phyloP scores from a whole-genome alignment of 495 filamentous ascomycete genomes.

The Penicillium odoratum region DNA sequence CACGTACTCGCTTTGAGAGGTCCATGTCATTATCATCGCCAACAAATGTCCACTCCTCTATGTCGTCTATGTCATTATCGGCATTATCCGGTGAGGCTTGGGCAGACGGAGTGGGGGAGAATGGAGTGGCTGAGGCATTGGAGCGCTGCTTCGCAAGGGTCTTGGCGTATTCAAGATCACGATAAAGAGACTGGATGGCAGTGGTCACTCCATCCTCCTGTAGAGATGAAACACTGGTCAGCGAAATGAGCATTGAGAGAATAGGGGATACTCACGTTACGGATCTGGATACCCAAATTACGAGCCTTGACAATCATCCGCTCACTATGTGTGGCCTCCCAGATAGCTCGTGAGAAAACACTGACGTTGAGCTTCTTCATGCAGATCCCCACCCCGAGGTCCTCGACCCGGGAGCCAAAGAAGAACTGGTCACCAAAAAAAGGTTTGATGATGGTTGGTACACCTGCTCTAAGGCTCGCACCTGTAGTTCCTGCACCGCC shows the following conservation, averaged over 20 bases:
- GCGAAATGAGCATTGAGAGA: background rate
- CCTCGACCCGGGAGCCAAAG: conserved; percentile 85
- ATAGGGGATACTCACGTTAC: conserved; percentile 58
- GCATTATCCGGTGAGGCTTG: conserved; percentile 39
- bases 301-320: conserved; percentile 86
- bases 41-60: conserved; percentile 72
- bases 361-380: conserved; percentile 85
- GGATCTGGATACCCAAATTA: conserved; percentile 80
- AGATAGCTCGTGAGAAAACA: conserved; percentile 81
- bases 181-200: conserved; percentile 91
- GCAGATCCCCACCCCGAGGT: conserved; percentile 87
- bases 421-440: conserved; percentile 99
- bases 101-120: conserved; percentile 40
- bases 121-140: conserved; percentile 41
- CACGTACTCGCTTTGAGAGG: conserved; percentile 43
- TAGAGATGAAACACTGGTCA: background rate
- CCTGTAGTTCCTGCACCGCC: conserved; percentile 95
- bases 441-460: conserved; percentile 93
- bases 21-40: conserved; percentile 64
- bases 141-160: conserved; percentile 70
- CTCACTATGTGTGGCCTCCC: conserved; percentile 85
- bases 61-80: conserved; percentile 48
- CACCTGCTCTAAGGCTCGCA: conserved; percentile 85
- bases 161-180: conserved; percentile 94
- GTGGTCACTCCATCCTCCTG: conserved; percentile 87